Evolutionary conservation across 768 basidiomycete species (phyloP), one percentile per base, ranked within the genome.

Genomic region (Cantharellus anzutake): DNA sequence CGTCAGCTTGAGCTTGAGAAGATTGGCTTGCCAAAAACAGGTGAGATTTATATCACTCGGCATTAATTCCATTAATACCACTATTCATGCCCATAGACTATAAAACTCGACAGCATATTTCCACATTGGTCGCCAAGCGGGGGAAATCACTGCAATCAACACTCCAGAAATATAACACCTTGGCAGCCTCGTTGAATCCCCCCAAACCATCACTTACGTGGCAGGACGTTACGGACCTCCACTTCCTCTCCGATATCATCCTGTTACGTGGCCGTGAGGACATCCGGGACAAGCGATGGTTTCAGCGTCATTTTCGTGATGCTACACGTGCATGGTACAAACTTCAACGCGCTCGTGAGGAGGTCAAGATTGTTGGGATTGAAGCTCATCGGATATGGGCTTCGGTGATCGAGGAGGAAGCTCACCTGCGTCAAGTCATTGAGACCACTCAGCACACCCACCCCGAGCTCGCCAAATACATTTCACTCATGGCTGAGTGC

Each of bases 1-100:
- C 2, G 57, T 38, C 38, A 40, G 20, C 59, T 60, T 34, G 59
- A 60, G 57, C 4, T 60, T 7, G 57, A 60, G 38, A 60, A 60
- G 37, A 16, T n/a, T 11, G 37, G 40, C 41, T 20, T 60, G 14
- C 37, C 29, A 4, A 41, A 57, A 7, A 60, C 59, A 4, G 39
- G 59, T 60, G 37, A 40, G 16, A 11, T 48, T 29, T 48, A 11
- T 29, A 11, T 48, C 29, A 48, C 29, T 48, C 1, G 11, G 29
- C 44, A 48, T 48, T 11, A 11, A 11, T 11, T 48, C 29, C 11
- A 48, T 48, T 11, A 48, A 11, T 11, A 11, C 44, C 20, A 29
- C 20, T 29, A 29, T 29, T 29, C 20, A 29, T 29, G 20, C 20
- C 20, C 20, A 29, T 29, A 48, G 44, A 48, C 11, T 58, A 58